Conservation (phyloP, 129 eudicot genomes). For the Artemisia argyi region DNA sequence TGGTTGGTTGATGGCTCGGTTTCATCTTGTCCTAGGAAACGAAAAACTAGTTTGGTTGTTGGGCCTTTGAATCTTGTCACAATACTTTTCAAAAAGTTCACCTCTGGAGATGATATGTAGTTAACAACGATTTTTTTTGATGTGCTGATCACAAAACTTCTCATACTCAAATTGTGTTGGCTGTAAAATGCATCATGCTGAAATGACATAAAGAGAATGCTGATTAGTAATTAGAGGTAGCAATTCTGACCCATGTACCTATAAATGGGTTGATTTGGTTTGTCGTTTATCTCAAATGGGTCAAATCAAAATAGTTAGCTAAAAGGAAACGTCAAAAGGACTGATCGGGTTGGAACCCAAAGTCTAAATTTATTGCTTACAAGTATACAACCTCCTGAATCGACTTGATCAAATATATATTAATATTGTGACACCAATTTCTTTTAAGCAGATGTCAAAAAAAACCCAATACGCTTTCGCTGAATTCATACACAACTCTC, state of each 20-base stretch:
- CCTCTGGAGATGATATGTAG: conserved; percentile 91
- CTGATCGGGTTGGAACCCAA: too few relatives aligned
- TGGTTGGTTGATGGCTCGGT: conserved; percentile 81
- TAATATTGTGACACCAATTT: too few relatives aligned
- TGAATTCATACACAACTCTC: too few relatives aligned
- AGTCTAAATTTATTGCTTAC: too few relatives aligned
- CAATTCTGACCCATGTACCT: not conserved
- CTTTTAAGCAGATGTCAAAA: too few relatives aligned
- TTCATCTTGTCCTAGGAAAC: conserved; percentile 60
- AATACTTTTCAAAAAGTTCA: conserved; percentile 68
- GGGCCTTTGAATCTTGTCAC: conserved; percentile 44
- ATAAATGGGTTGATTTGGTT: not conserved
- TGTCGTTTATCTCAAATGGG: too few relatives aligned
- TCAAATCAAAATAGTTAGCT: too few relatives aligned
- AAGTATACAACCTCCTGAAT: too few relatives aligned
- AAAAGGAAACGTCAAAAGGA: too few relatives aligned
- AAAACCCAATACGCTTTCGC: too few relatives aligned
- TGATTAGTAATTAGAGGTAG: not conserved
- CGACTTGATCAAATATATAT: too few relatives aligned
- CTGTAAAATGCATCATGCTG: conserved; percentile 88
- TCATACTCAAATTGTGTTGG: conserved; percentile 82
- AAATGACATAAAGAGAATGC: conserved; percentile 28
- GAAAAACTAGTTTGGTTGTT: conserved; percentile 77
- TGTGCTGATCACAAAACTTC: conserved; percentile 58
- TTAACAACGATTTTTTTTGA: conserved; percentile 47